Conservation (phyloP, 495 filamentous ascomycete species). For the Letharia lupina region DNA sequence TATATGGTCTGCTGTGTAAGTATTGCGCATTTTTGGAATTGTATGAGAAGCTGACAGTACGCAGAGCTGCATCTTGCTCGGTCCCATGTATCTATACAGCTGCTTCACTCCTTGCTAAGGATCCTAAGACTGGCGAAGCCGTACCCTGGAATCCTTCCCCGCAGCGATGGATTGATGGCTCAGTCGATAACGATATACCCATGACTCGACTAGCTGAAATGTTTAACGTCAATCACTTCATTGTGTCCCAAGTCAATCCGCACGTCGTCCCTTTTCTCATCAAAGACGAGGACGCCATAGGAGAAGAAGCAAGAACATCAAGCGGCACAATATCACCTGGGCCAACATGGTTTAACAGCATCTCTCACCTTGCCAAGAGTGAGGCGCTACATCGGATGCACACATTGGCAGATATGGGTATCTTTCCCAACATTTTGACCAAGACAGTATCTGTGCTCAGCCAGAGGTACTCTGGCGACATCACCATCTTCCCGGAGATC, state of each 20-base stretch:
- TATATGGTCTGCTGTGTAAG: slow-evolving; percentile 91
- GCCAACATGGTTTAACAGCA: slow-evolving; percentile 54
- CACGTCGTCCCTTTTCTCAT: slow-evolving; percentile 83
- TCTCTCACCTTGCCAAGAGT: slow-evolving; percentile 68
- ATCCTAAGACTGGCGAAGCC: slow-evolving; percentile 68
- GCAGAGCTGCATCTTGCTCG: slow-evolving; percentile 78
- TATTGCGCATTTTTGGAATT: slow-evolving; percentile 13
- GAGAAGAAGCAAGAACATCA: slow-evolving; percentile 31
- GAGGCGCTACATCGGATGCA: slow-evolving; percentile 77
- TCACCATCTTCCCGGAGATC: slow-evolving; percentile 83
- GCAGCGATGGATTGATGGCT: slow-evolving; percentile 84
- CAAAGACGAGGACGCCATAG: slow-evolving; percentile 54
- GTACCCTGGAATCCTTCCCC: slow-evolving; percentile 77
- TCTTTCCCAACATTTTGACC: slow-evolving; percentile 72
- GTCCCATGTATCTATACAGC: slow-evolving; percentile 81
- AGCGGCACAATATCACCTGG: slow-evolving; percentile 33
- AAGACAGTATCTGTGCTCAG: slow-evolving; percentile 74
- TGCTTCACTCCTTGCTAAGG: slow-evolving; percentile 70
- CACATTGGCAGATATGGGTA: slow-evolving; percentile 68
- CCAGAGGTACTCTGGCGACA: slow-evolving; percentile 91
- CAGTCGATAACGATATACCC: slow-evolving; percentile 87
- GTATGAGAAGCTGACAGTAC: slow-evolving; percentile 23
- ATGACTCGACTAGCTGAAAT: slow-evolving; percentile 87
- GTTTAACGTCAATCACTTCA: slow-evolving; percentile 98
- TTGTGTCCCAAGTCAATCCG: slow-evolving; percentile 93